A percentile compares a stretch with the other conserved stretches of the same genome.
Conservation (phyloP, 805 yeast species). For the Teunomyces pallodes region DNA sequence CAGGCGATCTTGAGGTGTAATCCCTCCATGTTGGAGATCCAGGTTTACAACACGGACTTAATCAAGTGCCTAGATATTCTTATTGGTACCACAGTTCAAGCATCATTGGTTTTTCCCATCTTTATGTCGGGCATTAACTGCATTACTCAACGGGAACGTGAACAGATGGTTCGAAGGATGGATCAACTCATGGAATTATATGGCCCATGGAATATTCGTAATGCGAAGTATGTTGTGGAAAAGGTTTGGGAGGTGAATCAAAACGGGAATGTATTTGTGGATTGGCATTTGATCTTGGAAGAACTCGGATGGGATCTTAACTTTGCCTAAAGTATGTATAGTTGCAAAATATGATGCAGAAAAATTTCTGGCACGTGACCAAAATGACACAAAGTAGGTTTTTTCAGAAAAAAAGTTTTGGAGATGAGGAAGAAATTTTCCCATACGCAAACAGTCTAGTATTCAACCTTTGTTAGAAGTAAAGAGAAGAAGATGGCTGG, state of each 20-base stretch:
- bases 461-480: constrained; percentile 2
- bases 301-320: constrained; percentile 75
- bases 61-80: constrained; percentile 57
- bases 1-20: constrained; percentile 62
- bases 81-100: constrained; percentile 65
- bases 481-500: constrained; percentile 13
- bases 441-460: constrained; percentile 5
- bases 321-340: constrained; percentile 48
- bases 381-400: constrained; percentile 5
- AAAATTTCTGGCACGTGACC: not conserved
- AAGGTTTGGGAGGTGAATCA: constrained; percentile 48
- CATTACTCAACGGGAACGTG: constrained; percentile 49
- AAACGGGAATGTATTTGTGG: constrained; percentile 59
- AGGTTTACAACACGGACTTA: constrained; percentile 53
- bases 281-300: constrained; percentile 69
- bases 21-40: constrained; percentile 63
- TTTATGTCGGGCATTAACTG: constrained; percentile 76
- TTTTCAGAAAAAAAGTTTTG: constrained; percentile 5
- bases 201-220: constrained; percentile 59
- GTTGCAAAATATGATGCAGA: not conserved
- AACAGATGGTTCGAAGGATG: constrained; percentile 50
- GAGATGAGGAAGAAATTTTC: constrained; percentile 18
- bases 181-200: constrained; percentile 59
- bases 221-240: constrained; percentile 45
- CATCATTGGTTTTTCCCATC: constrained; percentile 71